Conservation (phyloP, 306 rosid genomes). For the Rosa persica region DNA sequence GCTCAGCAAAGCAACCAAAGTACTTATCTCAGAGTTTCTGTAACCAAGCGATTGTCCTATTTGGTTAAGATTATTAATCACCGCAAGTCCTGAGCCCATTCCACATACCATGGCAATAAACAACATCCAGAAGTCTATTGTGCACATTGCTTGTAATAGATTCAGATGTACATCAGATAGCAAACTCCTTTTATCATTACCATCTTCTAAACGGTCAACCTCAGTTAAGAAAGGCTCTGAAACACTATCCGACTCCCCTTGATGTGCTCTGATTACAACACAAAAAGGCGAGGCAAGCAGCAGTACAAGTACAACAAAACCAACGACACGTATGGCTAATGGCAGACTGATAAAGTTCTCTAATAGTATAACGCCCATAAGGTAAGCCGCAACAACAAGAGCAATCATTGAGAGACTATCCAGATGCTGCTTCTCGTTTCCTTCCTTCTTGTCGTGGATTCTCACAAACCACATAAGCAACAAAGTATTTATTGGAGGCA, state of each 20-base stretch:
- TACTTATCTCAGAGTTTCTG: constrained; percentile 11
- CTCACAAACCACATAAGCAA: constrained; percentile 35
- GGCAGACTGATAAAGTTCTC: constrained; percentile 11
- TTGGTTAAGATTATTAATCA: constrained; percentile 30
- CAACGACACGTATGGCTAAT: constrained; percentile 1
- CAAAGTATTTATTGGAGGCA: constrained; percentile 21
- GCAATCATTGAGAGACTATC: constrained; percentile 21
- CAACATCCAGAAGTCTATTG: constrained; percentile 32
- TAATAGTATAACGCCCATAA: constrained; percentile 12
- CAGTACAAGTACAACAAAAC: constrained; percentile 21
- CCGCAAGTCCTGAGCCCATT: constrained; percentile 31
- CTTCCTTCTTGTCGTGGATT: constrained; percentile 13
- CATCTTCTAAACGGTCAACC: background rate
- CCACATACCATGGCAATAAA: constrained; percentile 32
- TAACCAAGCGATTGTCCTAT: constrained; percentile 25
- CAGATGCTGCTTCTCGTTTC: constrained; percentile 16
- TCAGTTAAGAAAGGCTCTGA: constrained; percentile 7
- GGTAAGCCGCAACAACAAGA: constrained; percentile 25
- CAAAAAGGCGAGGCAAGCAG: constrained; percentile 24
- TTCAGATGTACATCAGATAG: constrained; percentile 11
- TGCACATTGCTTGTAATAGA: constrained; percentile 24
- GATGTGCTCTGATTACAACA: constrained; percentile 25
- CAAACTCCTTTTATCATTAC: constrained; percentile 6
- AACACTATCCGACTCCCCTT: constrained; percentile 17
- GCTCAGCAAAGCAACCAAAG: constrained; percentile 32